Evolutionary conservation across 768 basidiomycete genomes (phyloP), one percentile per base, ranked within the genome.

Genomic region (Trametes gibbosa): DNA sequence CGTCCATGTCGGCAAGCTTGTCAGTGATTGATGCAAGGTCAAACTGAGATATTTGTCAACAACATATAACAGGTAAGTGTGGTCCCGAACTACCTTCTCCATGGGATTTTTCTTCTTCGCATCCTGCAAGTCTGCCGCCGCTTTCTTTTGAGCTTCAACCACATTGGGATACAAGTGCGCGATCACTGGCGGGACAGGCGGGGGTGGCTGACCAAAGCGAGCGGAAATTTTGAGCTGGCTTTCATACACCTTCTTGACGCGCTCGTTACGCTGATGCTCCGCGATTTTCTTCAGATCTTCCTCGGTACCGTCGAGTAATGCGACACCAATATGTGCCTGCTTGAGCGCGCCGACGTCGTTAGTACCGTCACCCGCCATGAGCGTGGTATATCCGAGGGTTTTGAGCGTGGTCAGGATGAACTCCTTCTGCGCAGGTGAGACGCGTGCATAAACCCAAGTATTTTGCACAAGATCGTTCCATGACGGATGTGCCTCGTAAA

Each of bases 291-390:
- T 84, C 23, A 99, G 75, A 68, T 98, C 96, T 65, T 95, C 95
- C 0, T 84, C 82, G 0, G 95, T 92, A 0, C 96, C 94, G 67
- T 98, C 94, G 53, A 97, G 76, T 3, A 95, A 77, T 1, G 96
- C 96, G 27, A 98, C 91, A 50, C 97, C 96, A 59, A 99, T 89
- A 72, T 99, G 94, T 0, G 97, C 97, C 71, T 97, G 95, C 73
- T 98, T 99, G 52, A 99, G 83, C 2, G 97, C 97, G 23, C 97
- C 97, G 50, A 99, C 97, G 63, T 98, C 97, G 70, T 99, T 98
- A 4, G 97, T 99, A 29, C 97, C 97, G 70, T 99, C 97, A 51
- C 97, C 97, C 5, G 95, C 97, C 97, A 98, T 98, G 51, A 99
- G 81, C 0, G 97, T 99, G 16, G 81, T 82, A 70, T 93, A 99